Base-by-base conservation (phyloP, 495 filamentous ascomycete genomes). In the Stereocaulon alpinum region DNA sequence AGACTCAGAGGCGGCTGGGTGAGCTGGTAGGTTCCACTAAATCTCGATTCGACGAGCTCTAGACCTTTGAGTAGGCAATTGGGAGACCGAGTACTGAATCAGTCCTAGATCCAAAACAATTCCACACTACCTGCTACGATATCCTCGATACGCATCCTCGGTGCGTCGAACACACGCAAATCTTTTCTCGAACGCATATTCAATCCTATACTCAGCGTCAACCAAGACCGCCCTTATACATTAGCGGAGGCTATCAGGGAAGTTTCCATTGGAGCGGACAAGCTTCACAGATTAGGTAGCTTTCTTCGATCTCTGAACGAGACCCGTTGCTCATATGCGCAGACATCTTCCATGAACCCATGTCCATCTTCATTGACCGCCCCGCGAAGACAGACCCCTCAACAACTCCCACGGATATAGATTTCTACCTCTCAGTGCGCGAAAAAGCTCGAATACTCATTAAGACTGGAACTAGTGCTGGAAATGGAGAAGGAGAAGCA, bases 401-500 rank as follows among this genome's bases (percentile, higher is more conserved):
- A 34, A 73, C 78, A 17, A 79, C 79, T 11, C 78, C 81, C 17
- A 86, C 86, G 14, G 89, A 92, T 62, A 77, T 96, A 66, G 84
- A 89, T 61, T 78, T 94, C 52, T 85, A 84, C 67, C 71, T 96
- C 55, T 76, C 79, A 29, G 88, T 87, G 7, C 77, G 78, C 43
- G 93, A 98, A 71, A 86, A 87, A 62, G 84, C 85, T 2, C 82
- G 86, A 29, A 77, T 96, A 47, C 76, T 86, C 37, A 76, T 96
- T 68, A 93, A 89, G 72, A 95, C 91, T 2, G 93, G 93, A 37
- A 96, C 93, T 6, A 91, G 96, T 65, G 75, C 94, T 29, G 93
- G 94, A 55, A 91, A 91, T 65, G 78, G 86, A 14, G 94, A 97
- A 70, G 94, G 91, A 17, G 91, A 88, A 4, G 92, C 92, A 2